Evolutionary conservation across 345 rosid genomes (phyloP), one percentile per base, ranked within the genome.

Genomic region (Populus ilicifolia): DNA sequence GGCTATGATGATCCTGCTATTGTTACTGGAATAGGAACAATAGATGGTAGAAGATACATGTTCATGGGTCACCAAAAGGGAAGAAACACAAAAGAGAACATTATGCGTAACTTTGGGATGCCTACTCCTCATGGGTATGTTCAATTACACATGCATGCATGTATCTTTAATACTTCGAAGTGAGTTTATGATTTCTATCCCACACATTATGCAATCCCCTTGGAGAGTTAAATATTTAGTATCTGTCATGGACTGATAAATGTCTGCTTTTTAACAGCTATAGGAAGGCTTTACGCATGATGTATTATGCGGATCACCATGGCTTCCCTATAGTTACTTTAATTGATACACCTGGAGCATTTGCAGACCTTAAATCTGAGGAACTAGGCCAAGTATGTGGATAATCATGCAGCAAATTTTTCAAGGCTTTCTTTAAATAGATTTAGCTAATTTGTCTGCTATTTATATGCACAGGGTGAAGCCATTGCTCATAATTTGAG

Each of bases 31-130:
- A 83, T 96, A 78, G 99, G 99, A 87, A 90, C 89, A 69, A 90
- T 96, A 38, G 98, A 92, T 82, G 98, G 96, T 54, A 85, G 80
- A 81, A 88, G 88, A 43, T 93, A 87, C 81, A 92, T 96, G 99
- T 93, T 96, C 83, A 92, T 93, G 44, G 99, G 99, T 83, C 99
- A 96, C 76, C 99, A 96, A 81, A 96, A 96, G 87, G 99, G 99
- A 81, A 91, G 99, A 88, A 96, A 93, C 83, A 92, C 99, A 70
- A 96, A 96, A 87, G 99, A 96, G 82, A 91, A 92, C 83, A 91
- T 96, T 64, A 87, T 87, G 84, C 94, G 95, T 59, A 96, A 96
- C 85, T 96, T 96, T 86, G 99, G 99, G 74, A 96, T 93, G 99
- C 99, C 99, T 80, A 96, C 99, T 70, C 99, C 99, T 66, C 99